phyloP scores from a whole-genome alignment of 2,329 filamentous ascomycete species.

The Pseudopyricularia javanii region DNA sequence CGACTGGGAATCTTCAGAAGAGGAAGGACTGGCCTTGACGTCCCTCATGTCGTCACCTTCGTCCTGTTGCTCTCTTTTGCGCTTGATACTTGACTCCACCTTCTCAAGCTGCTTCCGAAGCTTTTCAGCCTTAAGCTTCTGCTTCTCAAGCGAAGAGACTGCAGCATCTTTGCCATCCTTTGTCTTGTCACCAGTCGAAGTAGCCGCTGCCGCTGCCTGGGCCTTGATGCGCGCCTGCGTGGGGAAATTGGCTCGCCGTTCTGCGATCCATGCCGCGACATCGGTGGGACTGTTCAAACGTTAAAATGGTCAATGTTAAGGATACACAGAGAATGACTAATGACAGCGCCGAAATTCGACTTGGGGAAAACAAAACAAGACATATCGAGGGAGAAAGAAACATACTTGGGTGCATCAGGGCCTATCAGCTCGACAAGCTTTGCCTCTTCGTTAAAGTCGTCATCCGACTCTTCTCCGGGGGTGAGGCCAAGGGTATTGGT shows the following conservation, averaged over 20 bases:
- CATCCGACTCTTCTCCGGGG: constrained; percentile 52
- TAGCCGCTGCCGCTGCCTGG: constrained; percentile 37
- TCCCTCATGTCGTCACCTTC: constrained; percentile 55
- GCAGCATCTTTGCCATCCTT: constrained; percentile 43
- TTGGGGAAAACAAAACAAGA: background rate
- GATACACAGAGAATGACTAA: background rate
- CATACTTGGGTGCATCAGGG: constrained; percentile 42
- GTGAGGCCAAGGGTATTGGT: constrained; percentile 62
- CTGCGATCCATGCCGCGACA: constrained; percentile 66
- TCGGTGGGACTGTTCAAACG: constrained; percentile 44
- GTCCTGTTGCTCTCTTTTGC: constrained; percentile 55
- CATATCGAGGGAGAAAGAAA: constrained; percentile 6
- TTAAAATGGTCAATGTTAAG: constrained; percentile 2
- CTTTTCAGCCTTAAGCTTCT: constrained; percentile 45
- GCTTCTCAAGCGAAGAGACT: constrained; percentile 37
- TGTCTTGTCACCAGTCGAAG: constrained; percentile 35
- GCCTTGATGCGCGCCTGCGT: constrained; percentile 59
- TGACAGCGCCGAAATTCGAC: constrained; percentile 3
- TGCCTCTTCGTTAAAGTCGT: constrained; percentile 61
- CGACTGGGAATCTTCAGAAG: constrained; percentile 32
- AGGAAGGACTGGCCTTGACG: constrained; percentile 22
- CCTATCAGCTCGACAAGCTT: constrained; percentile 40
- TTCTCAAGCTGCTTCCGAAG: constrained; percentile 53
- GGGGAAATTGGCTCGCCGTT: constrained; percentile 69
- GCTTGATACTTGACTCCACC: constrained; percentile 58